A percentile compares a stretch with the other conserved stretches of the same genome.
Evolutionary conservation across 1,284 basidiomycete genomes (phyloP).

Genomic region (Austroboletus niveus): DNA sequence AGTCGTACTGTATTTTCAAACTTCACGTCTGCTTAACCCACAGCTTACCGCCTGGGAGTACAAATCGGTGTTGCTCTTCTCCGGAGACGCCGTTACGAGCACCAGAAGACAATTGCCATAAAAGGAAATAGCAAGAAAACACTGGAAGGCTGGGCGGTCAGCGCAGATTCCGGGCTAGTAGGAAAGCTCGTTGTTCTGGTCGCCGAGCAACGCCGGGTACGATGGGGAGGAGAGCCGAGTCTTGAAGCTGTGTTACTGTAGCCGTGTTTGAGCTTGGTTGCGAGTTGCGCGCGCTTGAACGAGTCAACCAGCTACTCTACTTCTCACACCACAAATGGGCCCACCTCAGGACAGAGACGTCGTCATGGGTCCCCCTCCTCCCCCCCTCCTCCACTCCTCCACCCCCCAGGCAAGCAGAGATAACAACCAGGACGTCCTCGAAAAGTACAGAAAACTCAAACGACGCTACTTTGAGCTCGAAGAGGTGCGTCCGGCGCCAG

Average conservation of each 20-base stretch:
- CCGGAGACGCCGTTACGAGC: neutral
- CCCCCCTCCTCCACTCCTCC: slow-evolving; percentile 31
- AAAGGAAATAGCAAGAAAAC: slow-evolving; percentile 19
- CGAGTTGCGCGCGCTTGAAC: slow-evolving; percentile 19
- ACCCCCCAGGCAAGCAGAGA: slow-evolving; percentile 37
- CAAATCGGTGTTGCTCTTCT: neutral
- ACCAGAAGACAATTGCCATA: slow-evolving; percentile 12
- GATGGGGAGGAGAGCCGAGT: slow-evolving; percentile 1
- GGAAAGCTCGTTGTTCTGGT: no score
- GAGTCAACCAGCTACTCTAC: slow-evolving; percentile 26
- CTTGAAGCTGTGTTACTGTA: slow-evolving; percentile 27
- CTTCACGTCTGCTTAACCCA: no score
- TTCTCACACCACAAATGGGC: slow-evolving; percentile 21
- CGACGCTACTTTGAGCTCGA: slow-evolving; percentile 63
- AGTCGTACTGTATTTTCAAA: no score
- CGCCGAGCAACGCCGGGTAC: slow-evolving; percentile 8
- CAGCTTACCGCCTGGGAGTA: neutral
- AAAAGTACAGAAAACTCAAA: slow-evolving; percentile 64
- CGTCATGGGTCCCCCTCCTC: slow-evolving; percentile 49
- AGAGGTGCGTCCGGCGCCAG: slow-evolving; percentile 45
- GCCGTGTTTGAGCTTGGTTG: slow-evolving; percentile 35
- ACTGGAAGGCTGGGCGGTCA: no score
- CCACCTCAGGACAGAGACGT: slow-evolving; percentile 38
- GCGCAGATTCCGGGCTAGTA: no score
- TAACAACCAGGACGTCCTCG: slow-evolving; percentile 41